Conservation (phyloP, 352 stramenopile species). For the Phytopythium montanum region DNA sequence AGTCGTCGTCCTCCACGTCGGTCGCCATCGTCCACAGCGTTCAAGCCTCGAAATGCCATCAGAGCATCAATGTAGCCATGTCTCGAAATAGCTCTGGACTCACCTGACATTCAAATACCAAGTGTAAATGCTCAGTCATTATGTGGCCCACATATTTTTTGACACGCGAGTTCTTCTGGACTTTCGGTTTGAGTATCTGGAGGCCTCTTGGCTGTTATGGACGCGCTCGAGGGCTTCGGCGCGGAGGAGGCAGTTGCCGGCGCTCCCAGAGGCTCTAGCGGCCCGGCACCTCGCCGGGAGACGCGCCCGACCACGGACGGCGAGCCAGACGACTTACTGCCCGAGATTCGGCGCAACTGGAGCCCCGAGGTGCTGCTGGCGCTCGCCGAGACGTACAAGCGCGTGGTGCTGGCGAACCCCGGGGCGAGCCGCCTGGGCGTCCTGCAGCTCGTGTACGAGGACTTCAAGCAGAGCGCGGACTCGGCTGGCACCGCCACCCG, state of each 20-base stretch:
- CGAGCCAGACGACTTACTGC: slow-evolving; percentile 31
- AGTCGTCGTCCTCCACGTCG: slow-evolving; percentile 17
- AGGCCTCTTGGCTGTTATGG: no score
- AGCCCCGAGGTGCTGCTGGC: slow-evolving; percentile 43
- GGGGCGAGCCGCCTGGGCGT: slow-evolving; percentile 32
- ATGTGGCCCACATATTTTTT: no score
- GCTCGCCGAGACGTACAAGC: slow-evolving; percentile 53
- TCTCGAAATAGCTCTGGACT: slow-evolving; percentile 13
- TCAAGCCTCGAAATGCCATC: slow-evolving; percentile 5
- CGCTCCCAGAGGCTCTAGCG: background rate
- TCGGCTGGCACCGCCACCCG: slow-evolving; percentile 38
- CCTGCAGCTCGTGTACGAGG: slow-evolving; percentile 49
- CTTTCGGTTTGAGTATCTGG: no score
- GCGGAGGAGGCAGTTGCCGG: no score
- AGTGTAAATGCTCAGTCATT: no score
- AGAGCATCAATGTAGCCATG: slow-evolving; percentile 11
- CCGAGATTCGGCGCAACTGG: slow-evolving; percentile 53
- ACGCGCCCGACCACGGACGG: slow-evolving; percentile 3
- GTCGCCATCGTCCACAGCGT: background rate
- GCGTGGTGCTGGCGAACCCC: slow-evolving; percentile 32
- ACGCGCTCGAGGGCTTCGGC: no score
- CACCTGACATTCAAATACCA: no score
- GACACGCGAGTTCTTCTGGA: no score
- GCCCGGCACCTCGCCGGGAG: background rate
- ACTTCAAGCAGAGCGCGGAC: slow-evolving; percentile 40